Conservation (phyloP, 2,329 filamentous ascomycete genomes). For the Venturia carpophila region DNA sequence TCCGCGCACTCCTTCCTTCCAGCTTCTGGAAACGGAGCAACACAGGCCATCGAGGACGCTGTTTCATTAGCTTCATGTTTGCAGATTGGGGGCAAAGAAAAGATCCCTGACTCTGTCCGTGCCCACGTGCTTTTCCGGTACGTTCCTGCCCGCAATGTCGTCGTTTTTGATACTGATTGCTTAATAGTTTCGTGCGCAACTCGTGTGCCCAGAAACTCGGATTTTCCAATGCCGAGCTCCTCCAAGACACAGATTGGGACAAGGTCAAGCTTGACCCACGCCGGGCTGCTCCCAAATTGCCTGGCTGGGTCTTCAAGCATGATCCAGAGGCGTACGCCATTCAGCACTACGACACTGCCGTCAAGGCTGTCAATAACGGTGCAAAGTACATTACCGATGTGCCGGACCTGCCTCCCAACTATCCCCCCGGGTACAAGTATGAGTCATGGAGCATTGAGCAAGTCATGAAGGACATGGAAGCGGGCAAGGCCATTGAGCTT, state of each 20-base stretch:
- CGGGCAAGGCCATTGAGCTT: conserved; percentile 29
- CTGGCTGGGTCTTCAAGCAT: conserved; percentile 41
- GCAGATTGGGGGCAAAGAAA: conserved; percentile 36
- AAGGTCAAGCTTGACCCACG: conserved; percentile 33
- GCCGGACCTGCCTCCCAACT: conserved; percentile 17
- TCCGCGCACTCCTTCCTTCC: conserved; percentile 40
- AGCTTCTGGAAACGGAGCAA: conserved; percentile 39
- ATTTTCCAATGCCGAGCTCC: conserved; percentile 15
- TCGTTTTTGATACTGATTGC: background rate
- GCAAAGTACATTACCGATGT: conserved; percentile 25
- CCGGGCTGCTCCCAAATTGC: conserved; percentile 41
- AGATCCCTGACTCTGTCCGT: conserved; percentile 33
- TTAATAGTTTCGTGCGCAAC: conserved; percentile 38
- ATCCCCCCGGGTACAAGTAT: conserved; percentile 31
- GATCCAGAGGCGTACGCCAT: conserved; percentile 40
- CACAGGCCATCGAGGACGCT: conserved; percentile 42
- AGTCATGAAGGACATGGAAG: conserved; percentile 34
- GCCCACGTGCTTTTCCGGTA: conserved; percentile 37
- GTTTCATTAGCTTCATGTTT: conserved; percentile 40
- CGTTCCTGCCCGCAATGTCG: conserved; percentile 17
- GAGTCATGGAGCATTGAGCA: conserved; percentile 37
- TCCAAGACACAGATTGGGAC: conserved; percentile 41
- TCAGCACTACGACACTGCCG: conserved; percentile 36
- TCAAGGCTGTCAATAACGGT: conserved; percentile 36
- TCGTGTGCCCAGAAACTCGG: conserved; percentile 39